Conservation (phyloP, 1,284 basidiomycete species). For the Sutorius eximius region DNA sequence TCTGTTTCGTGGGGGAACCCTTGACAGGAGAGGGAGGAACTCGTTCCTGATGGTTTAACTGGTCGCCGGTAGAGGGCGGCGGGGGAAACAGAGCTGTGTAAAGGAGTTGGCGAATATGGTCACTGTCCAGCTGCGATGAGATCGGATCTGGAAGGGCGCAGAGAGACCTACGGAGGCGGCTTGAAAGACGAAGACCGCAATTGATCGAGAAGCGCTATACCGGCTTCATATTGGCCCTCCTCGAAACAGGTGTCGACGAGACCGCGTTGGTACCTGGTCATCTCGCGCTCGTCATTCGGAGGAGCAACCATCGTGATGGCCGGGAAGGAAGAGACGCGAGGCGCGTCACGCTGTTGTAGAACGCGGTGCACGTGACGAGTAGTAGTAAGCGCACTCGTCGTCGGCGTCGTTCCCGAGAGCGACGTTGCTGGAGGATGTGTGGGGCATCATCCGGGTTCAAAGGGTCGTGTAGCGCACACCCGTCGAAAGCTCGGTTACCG, state of each 20-base stretch:
- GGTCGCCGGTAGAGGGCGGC: conserved; percentile 31
- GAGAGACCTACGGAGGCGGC: conserved; percentile 51
- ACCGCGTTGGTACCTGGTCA: conserved; percentile 54
- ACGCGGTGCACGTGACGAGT: conserved; percentile 29
- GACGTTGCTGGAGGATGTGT: too few species aligned
- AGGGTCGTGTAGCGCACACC: background rate
- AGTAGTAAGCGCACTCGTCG: background rate
- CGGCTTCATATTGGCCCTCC: conserved; percentile 69
- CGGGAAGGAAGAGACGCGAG: background rate
- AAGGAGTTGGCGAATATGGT: conserved; percentile 64
- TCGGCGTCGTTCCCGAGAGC: background rate
- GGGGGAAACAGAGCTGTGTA: conserved; percentile 66
- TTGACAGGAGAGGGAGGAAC: conserved; percentile 45
- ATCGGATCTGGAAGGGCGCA: conserved; percentile 10
- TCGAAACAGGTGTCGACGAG: conserved; percentile 70
- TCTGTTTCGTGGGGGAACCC: conserved; percentile 36
- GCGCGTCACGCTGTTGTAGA: conserved; percentile 15
- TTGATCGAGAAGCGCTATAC: conserved; percentile 58
- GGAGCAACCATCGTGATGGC: conserved; percentile 14
- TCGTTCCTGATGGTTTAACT: conserved; percentile 39
- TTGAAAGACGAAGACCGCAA: conserved; percentile 53
- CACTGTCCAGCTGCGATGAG: conserved; percentile 32
- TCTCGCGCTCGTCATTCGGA: conserved; percentile 43
- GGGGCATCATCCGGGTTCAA: too few species aligned
- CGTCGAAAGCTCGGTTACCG: background rate